Conservation (phyloP, 2,329 filamentous ascomycete species). For the Neoarthrinium moseri region DNA sequence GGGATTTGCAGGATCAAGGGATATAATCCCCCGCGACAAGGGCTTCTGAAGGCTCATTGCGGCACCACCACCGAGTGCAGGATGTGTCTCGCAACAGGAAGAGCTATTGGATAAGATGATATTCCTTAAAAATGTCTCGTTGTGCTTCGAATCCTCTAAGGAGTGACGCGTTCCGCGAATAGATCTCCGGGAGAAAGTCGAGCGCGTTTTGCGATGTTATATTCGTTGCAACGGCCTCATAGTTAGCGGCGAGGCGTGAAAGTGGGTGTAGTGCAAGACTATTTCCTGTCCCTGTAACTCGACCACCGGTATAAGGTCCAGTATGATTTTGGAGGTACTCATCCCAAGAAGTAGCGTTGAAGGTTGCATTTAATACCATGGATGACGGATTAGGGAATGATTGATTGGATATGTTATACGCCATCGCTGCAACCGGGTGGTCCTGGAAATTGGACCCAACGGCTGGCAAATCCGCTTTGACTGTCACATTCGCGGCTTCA, state of each 20-base stretch:
- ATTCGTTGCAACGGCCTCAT: conserved; percentile 2
- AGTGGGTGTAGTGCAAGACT: neutral
- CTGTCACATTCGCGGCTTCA: conserved; percentile 3
- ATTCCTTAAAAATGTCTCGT: conserved; percentile 7
- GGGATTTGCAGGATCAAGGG: conserved; percentile 42
- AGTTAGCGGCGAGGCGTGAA: conserved; percentile 3
- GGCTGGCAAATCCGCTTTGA: conserved; percentile 12
- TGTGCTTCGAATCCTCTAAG: conserved; percentile 14
- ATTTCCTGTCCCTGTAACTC: neutral
- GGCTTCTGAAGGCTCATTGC: conserved; percentile 29
- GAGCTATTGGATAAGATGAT: neutral
- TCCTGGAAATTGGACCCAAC: conserved; percentile 23
- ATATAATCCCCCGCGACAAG: conserved; percentile 53
- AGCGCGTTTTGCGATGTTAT: conserved; percentile 15
- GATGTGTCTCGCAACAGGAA: conserved; percentile 1
- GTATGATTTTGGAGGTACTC: conserved; percentile 20
- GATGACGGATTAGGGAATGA: conserved; percentile 7
- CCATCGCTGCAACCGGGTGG: conserved; percentile 14
- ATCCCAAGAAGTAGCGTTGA: conserved; percentile 19
- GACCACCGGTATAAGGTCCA: conserved; percentile 21
- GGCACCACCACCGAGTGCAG: conserved; percentile 8
- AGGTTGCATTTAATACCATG: conserved; percentile 14
- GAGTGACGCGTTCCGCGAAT: conserved; percentile 18
- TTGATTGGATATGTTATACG: conserved; percentile 10
- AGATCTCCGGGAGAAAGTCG: conserved; percentile 16